phyloP scores from a whole-genome alignment of 2,329 filamentous ascomycete species.

The Venturia effusa region DNA sequence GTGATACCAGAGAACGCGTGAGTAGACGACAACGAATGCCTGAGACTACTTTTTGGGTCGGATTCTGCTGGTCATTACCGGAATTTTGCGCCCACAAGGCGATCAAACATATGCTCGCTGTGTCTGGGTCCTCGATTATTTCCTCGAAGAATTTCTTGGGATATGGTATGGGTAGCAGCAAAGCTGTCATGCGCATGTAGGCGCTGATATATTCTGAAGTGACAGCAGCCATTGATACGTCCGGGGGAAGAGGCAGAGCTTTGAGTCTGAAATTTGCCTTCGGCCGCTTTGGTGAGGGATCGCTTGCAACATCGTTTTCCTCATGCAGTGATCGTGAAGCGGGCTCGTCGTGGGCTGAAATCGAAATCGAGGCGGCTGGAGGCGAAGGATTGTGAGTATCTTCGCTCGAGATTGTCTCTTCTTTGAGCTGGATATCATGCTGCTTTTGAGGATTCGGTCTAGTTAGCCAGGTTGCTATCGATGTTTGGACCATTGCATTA shows the following conservation, averaged over 20 bases:
- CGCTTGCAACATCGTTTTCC: background rate
- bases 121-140: constrained; percentile 43
- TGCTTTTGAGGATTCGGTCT: constrained; percentile 25
- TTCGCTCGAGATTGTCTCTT: constrained; percentile 16
- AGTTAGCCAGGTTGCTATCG: constrained; percentile 36
- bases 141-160: constrained; percentile 50
- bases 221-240: constrained; percentile 43
- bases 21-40: constrained; percentile 38
- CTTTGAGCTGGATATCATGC: background rate
- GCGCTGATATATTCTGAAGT: constrained; percentile 43
- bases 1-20: constrained; percentile 11
- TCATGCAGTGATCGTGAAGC: background rate
- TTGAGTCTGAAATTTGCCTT: background rate
- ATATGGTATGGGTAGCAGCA: constrained; percentile 52
- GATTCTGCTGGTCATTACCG: constrained; percentile 29
- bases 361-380: constrained; percentile 14
- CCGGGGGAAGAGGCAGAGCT: constrained; percentile 27
- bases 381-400: constrained; percentile 14
- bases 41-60: constrained; percentile 30
- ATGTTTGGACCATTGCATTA: constrained; percentile 32
- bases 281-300: background rate
- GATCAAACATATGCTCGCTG: constrained; percentile 45
- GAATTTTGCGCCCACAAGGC: constrained; percentile 39
- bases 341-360: background rate
- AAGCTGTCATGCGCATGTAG: constrained; percentile 45